A percentile compares a stretch with the other conserved stretches of the same genome.
Evolutionary conservation across 1,139 yeast species (phyloP).

Genomic region (Lodderomyces elongisporus): DNA sequence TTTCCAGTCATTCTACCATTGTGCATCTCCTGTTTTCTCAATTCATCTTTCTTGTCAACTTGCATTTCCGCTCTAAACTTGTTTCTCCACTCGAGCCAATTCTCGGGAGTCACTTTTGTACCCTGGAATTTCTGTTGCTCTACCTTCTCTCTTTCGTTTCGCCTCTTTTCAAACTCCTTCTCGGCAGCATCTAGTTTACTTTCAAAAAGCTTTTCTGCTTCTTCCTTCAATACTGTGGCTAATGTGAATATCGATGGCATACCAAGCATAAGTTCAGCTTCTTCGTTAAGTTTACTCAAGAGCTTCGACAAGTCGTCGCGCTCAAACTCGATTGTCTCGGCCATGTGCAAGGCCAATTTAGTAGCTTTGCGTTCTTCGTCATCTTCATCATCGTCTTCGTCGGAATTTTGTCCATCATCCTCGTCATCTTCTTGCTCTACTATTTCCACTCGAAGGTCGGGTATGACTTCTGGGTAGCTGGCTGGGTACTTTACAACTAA

Average conservation of each 20-base stretch:
- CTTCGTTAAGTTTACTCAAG: conserved; percentile 41
- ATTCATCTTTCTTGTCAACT: conserved; percentile 44
- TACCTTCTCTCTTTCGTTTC: conserved; percentile 55
- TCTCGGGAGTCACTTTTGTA: conserved; percentile 72
- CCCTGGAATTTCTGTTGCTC: conserved; percentile 78
- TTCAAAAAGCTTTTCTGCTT: conserved; percentile 63
- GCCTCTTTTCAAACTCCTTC: conserved; percentile 50
- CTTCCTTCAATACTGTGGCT: conserved; percentile 71
- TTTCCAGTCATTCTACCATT: conserved; percentile 78
- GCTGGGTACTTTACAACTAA: conserved; percentile 64
- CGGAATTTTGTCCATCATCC: conserved; percentile 18
- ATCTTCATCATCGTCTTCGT: conserved; percentile 34
- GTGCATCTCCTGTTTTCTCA: conserved; percentile 55
- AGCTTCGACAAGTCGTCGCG: conserved; percentile 41
- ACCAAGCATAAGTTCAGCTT: conserved; percentile 76
- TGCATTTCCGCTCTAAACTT: conserved; percentile 59
- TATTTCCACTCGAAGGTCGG: conserved; percentile 43
- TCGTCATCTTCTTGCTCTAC: conserved; percentile 36
- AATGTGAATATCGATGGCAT: conserved; percentile 84
- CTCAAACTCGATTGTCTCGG: conserved; percentile 53
- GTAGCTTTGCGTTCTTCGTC: conserved; percentile 12
- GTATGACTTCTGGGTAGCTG: conserved; percentile 66
- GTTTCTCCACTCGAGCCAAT: conserved; percentile 65
- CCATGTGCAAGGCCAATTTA: conserved; percentile 26
- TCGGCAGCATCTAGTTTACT: conserved; percentile 54